Conservation (phyloP, 2,329 filamentous ascomycete species). For the Colletotrichum tropicicola region DNA sequence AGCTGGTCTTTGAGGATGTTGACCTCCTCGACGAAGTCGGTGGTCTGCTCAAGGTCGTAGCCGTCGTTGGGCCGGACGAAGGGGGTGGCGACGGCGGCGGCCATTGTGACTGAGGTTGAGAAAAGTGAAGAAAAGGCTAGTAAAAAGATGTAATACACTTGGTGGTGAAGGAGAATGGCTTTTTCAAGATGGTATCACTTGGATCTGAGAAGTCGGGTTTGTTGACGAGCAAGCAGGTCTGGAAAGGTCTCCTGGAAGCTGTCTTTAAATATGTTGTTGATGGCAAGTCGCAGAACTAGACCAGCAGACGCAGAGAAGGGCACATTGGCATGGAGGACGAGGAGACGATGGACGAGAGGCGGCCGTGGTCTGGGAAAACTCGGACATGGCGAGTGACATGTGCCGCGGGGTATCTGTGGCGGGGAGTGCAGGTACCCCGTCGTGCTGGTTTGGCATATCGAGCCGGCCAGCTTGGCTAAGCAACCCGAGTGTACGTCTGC, state of each 20-base stretch:
- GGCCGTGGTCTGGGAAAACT: not conserved
- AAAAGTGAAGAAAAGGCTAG: not conserved
- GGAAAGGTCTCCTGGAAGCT: not conserved
- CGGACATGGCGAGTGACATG: conserved; percentile 15
- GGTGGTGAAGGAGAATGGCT: not conserved
- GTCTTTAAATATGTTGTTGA: conserved; percentile 29
- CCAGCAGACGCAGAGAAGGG: not conserved
- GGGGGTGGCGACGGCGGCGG: conserved; percentile 19
- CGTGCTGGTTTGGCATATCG: not conserved
- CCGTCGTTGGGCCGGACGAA: conserved; percentile 30
- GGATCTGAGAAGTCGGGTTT: not conserved
- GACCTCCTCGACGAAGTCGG: conserved; percentile 62
- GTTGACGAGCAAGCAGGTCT: not conserved
- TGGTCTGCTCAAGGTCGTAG: conserved; percentile 52
- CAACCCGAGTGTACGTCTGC: conserved; percentile 17
- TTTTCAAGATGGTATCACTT: not conserved
- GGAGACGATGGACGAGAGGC: not conserved
- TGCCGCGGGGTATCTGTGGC: not conserved
- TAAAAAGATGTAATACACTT: not conserved
- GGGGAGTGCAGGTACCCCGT: conserved; percentile 4
- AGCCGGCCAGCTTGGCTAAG: conserved; percentile 21
- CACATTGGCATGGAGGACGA: not conserved
- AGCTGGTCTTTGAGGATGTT: conserved; percentile 57
- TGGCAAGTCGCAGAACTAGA: conserved; percentile 9
- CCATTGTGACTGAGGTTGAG: conserved; percentile 16